Conservation (phyloP, 2,329 filamentous ascomycete genomes). For the Pyrenophora teres region DNA sequence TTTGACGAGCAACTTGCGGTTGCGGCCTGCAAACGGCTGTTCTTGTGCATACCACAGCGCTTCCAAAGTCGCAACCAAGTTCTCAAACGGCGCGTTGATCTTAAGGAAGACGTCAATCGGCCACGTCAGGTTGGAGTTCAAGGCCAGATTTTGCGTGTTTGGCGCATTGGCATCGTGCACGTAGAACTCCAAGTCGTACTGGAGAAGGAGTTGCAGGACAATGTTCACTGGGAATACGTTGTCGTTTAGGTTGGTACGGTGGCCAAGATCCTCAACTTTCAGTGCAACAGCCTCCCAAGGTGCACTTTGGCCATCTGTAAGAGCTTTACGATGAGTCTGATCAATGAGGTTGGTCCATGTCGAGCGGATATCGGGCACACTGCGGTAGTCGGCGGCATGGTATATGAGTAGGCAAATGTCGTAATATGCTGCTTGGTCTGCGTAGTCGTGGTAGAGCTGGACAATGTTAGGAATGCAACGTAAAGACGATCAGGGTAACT, state of each 20-base stretch:
- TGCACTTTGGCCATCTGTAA: slow-evolving; percentile 53
- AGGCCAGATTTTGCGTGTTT: slow-evolving; percentile 19
- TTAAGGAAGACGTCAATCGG: slow-evolving; percentile 69
- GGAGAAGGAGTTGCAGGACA: slow-evolving; percentile 41
- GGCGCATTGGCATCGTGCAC: slow-evolving; percentile 47
- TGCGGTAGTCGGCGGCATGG: slow-evolving; percentile 88
- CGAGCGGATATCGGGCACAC: slow-evolving; percentile 77
- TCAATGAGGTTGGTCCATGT: slow-evolving; percentile 86
- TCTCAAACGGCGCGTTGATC: slow-evolving; percentile 65
- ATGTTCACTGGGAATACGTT: slow-evolving; percentile 59
- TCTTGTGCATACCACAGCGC: slow-evolving; percentile 70
- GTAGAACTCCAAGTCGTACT: slow-evolving; percentile 55
- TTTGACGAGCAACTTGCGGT: slow-evolving; percentile 61
- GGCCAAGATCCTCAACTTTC: slow-evolving; percentile 62
- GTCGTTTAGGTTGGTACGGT: slow-evolving; percentile 61
- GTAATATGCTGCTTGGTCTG: slow-evolving; percentile 89
- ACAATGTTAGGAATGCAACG: slow-evolving; percentile 17
- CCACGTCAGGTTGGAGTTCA: slow-evolving; percentile 55
- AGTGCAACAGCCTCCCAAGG: slow-evolving; percentile 74
- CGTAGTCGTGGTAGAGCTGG: slow-evolving; percentile 90
- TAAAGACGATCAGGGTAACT: slow-evolving; percentile 43
- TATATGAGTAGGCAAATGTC: slow-evolving; percentile 93
- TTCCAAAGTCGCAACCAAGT: slow-evolving; percentile 66
- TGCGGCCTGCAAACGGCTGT: slow-evolving; percentile 63
- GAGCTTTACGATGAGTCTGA: slow-evolving; percentile 60